Percentiles rank a stretch among this genome's conserved stretches.
Conservation (phyloP, 192 early-diverging fungal genomes). For the Entophlyctis luteolus region DNA sequence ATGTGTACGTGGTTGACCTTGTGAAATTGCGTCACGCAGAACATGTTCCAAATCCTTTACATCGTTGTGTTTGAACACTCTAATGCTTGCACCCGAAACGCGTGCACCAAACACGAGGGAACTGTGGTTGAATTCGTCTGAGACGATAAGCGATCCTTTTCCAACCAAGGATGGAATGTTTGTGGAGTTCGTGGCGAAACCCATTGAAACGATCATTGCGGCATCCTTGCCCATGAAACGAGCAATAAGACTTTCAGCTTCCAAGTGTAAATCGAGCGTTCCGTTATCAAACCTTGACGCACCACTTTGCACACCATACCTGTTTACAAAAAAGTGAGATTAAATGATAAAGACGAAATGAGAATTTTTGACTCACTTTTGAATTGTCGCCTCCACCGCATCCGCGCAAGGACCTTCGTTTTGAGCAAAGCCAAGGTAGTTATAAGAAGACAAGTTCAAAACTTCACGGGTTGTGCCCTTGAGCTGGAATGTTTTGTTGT, state of each 20-base stretch:
- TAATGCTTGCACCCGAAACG: constrained; percentile 82
- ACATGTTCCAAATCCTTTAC: constrained; percentile 71
- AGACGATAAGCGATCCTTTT: constrained; percentile 86
- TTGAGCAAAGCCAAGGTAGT: constrained; percentile 97
- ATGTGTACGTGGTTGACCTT: constrained; percentile 96
- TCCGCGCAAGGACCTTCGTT: constrained; percentile 90
- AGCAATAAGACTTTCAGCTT: constrained; percentile 82
- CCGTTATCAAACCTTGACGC: constrained; percentile 74
- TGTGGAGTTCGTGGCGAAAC: constrained; percentile 94
- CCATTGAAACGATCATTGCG: constrained; percentile 89
- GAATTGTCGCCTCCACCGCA: constrained; percentile 74
- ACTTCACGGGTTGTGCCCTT: constrained; percentile 74
- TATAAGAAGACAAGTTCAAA: constrained; percentile 94
- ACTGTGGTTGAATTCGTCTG: constrained; percentile 93
- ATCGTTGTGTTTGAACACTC: constrained; percentile 94
- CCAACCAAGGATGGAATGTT: constrained; percentile 82
- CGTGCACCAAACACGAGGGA: constrained; percentile 92
- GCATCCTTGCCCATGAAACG: constrained; percentile 85
- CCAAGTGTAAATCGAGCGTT: constrained; percentile 60
- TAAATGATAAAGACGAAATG: not conserved
- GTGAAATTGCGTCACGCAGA: constrained; percentile 81
- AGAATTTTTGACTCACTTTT: constrained; percentile 34
- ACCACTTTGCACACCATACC: constrained; percentile 63
- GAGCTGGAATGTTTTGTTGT: constrained; percentile 78
- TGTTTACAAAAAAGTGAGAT: not conserved